These are phyloP conservation scores for Dendrothele bispora DNA, from an alignment of 768 basidiomycete species.

Conservation along the genomic window DNA sequence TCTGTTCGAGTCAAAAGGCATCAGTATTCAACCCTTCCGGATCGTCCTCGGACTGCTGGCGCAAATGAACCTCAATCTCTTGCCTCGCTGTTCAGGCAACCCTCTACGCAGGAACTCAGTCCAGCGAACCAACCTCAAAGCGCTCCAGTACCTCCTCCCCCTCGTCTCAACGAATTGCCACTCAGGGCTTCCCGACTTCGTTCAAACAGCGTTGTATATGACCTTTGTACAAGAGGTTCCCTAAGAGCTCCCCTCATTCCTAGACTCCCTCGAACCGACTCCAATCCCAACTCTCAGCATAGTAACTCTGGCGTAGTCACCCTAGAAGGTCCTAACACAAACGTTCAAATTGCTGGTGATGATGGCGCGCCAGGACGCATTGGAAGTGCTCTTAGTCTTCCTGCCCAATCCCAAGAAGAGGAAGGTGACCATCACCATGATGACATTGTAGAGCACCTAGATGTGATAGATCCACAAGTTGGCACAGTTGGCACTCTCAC, in stretches of 20 bases:
- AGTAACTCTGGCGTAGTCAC: constrained; percentile 25
- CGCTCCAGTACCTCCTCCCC: constrained; percentile 11
- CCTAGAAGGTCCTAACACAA: constrained; percentile 40
- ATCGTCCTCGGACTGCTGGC: constrained; percentile 11
- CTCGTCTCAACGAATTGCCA: too few relatives aligned
- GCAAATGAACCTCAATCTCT: constrained; percentile 12
- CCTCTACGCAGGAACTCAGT: not conserved
- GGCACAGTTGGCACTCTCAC: constrained; percentile 73
- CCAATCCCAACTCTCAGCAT: constrained; percentile 11
- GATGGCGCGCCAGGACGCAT: constrained; percentile 38
- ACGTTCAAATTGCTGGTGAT: constrained; percentile 34
- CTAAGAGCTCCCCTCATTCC: constrained; percentile 10
- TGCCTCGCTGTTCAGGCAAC: constrained; percentile 1
- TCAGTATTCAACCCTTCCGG: constrained; percentile 28
- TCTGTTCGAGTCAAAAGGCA: constrained; percentile 45
- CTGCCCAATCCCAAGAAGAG: constrained; percentile 10
- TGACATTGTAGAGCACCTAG: constrained; percentile 81
- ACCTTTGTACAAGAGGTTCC: constrained; percentile 26
- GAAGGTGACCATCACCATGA: constrained; percentile 58
- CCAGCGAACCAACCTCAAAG: not conserved
- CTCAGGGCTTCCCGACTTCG: too few relatives aligned
- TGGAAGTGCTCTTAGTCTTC: constrained; percentile 45
- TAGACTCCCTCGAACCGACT: constrained; percentile 3
- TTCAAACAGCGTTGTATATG: constrained; percentile 34
- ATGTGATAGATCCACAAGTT: constrained; percentile 78